A percentile compares a stretch with the other conserved stretches of the same genome.
phyloP scores from a whole-genome alignment of 495 filamentous ascomycete genomes.

The Xylaria grammica region DNA sequence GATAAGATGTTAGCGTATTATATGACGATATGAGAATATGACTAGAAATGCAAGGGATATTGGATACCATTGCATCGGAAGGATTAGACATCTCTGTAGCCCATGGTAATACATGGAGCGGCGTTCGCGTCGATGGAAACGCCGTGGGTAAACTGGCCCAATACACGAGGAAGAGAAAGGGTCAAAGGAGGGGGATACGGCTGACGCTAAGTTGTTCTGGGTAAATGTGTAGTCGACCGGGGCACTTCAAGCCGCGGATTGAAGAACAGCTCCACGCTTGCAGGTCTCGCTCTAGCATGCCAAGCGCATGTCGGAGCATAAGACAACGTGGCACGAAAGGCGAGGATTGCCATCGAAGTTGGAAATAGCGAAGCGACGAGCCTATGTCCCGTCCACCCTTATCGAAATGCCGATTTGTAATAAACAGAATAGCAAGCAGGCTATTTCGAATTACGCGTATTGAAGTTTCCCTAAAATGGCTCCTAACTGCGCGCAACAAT shows the following conservation, averaged over 20 bases:
- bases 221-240: background rate
- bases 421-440: background rate
- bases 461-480: no score
- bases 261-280: background rate
- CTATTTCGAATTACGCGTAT: background rate
- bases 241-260: background rate
- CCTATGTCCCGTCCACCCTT: background rate
- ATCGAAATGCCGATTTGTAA: background rate
- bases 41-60: constrained; percentile 13
- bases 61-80: constrained; percentile 8
- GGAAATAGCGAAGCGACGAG: background rate
- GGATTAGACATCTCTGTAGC: background rate
- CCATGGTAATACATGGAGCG: background rate
- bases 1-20: constrained; percentile 28
- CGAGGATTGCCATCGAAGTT: background rate
- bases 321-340: background rate
- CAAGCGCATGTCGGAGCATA: background rate
- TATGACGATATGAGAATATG: constrained; percentile 34
- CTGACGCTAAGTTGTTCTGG: background rate
- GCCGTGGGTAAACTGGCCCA: background rate
- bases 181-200: background rate
- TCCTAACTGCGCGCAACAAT: no score
- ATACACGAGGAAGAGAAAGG: background rate
- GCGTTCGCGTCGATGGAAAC: background rate
- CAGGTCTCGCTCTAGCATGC: background rate